A percentile compares a stretch with the other conserved stretches of the same genome.
Evolutionary conservation across 2,329 filamentous ascomycete genomes (phyloP).

Genomic region (Epichloe sylvatica): DNA sequence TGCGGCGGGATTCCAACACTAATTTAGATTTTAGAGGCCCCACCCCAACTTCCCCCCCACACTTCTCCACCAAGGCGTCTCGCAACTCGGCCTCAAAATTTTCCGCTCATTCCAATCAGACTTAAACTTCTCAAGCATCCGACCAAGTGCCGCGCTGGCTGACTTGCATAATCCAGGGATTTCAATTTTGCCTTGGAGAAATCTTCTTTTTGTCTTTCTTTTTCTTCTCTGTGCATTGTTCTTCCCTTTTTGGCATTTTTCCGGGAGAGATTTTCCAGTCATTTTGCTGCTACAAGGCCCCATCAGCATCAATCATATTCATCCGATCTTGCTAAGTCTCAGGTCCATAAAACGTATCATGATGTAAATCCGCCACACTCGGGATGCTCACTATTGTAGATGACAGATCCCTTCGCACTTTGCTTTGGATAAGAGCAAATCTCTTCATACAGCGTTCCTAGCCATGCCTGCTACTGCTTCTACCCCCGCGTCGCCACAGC

Average conservation of each 20-base stretch:
- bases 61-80: neutral
- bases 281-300: neutral
- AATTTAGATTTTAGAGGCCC: too few species aligned
- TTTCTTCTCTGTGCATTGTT: neutral
- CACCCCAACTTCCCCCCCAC: neutral
- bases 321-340: conserved; percentile 16
- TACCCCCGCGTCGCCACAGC: conserved; percentile 3
- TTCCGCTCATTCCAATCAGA: neutral
- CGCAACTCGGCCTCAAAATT: neutral
- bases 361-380: conserved; percentile 16
- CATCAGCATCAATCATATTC: neutral
- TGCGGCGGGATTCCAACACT: too few species aligned
- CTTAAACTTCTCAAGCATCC: neutral
- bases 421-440: conserved; percentile 5
- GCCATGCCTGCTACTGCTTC: conserved; percentile 5
- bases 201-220: too few species aligned
- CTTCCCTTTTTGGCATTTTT: neutral
- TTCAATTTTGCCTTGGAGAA: too few species aligned
- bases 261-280: neutral
- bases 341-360: conserved; percentile 27
- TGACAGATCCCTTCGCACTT: conserved; percentile 12
- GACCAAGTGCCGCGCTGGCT: neutral
- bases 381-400: conserved; percentile 25
- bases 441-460: neutral
- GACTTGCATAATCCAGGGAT: too few species aligned